Conservation (phyloP, 495 filamentous ascomycete genomes). For the Trichodelitschia bisporula region DNA sequence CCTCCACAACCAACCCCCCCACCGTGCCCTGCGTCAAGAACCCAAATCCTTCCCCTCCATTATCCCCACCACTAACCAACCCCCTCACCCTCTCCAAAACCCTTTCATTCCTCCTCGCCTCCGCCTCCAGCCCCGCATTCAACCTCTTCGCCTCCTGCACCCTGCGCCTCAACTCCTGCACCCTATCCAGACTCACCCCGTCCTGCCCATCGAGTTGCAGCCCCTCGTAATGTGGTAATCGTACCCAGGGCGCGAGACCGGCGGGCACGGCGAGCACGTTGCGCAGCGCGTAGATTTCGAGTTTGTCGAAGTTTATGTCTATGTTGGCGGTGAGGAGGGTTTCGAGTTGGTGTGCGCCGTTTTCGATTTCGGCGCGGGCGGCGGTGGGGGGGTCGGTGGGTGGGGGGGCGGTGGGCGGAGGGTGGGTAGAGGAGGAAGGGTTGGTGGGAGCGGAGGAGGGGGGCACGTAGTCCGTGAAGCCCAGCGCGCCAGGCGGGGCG, state of each 20-base stretch:
- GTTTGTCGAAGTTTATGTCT: conserved; percentile 55
- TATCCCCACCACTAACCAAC: too few relatives aligned
- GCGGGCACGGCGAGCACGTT: conserved; percentile 63
- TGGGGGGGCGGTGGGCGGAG: conserved; percentile 27
- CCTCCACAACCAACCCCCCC: too few relatives aligned
- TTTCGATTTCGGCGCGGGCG: conserved; percentile 58
- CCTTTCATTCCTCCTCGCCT: too few relatives aligned
- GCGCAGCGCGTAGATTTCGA: conserved; percentile 64
- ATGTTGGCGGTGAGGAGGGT: conserved; percentile 68
- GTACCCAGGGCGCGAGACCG: conserved; percentile 51
- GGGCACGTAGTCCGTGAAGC: conserved; percentile 33
- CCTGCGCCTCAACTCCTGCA: too few relatives aligned
- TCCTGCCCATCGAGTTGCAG: conserved; percentile 1
- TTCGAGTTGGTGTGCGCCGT: conserved; percentile 78
- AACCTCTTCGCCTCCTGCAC: conserved; percentile 63
- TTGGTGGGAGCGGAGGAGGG: conserved; percentile 29
- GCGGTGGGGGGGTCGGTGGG: conserved; percentile 16
- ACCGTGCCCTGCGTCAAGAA: too few relatives aligned
- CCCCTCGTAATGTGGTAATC: conserved; percentile 71
- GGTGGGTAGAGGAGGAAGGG: conserved; percentile 12
- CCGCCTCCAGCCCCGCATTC: conserved; percentile 44
- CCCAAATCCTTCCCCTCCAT: too few relatives aligned
- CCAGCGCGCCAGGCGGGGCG: conserved; percentile 45
- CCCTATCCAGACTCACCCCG: neutral
- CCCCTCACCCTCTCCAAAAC: too few relatives aligned